phyloP scores from a whole-genome alignment of 2,329 filamentous ascomycete species.

The Cordyceps farinosa region DNA sequence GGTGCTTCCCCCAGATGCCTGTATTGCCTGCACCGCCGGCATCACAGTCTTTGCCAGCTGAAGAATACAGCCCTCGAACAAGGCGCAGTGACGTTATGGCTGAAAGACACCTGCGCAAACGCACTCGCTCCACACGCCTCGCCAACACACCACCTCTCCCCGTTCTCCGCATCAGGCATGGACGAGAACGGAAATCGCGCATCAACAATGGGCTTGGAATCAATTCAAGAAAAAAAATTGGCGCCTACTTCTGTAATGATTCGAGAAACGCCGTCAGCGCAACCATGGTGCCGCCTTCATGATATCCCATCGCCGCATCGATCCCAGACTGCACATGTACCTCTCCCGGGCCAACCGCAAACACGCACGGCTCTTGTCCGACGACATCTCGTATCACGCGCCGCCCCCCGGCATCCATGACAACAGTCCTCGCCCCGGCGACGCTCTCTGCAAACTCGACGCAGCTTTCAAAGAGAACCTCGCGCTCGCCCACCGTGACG shows the following conservation, averaged over 20 bases:
- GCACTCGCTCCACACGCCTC: no score
- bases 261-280: background rate
- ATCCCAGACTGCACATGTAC: slow-evolving; percentile 17
- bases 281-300: background rate
- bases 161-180: no score
- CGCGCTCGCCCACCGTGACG: background rate
- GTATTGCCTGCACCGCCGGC: no score
- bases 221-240: no score
- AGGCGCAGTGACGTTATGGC: no score
- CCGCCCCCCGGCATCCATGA: background rate
- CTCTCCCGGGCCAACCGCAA: slow-evolving; percentile 8
- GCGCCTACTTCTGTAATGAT: background rate
- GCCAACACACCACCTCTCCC: no score
- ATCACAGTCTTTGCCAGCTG: no score
- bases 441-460: background rate
- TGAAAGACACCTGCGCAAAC: no score
- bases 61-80: no score
- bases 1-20: no score
- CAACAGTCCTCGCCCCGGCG: background rate
- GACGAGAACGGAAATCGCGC: no score
- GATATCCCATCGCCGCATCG: slow-evolving; percentile 10
- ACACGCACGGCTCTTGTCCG: background rate
- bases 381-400: background rate
- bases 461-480: background rate
- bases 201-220: no score